Base-by-base conservation (phyloP, 768 basidiomycete genomes). In the Leccinum boreale region DNA sequence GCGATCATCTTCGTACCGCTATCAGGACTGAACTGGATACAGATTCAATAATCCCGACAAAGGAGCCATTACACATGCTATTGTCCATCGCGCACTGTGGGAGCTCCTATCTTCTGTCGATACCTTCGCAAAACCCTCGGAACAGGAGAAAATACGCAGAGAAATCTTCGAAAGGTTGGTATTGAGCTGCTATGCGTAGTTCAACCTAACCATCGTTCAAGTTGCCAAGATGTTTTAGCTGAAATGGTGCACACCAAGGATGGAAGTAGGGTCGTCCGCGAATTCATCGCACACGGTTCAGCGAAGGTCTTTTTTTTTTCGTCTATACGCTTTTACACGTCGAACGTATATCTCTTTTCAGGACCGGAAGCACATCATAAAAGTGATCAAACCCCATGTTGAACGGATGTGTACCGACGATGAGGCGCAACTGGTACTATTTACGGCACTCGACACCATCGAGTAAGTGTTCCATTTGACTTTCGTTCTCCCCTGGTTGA, bases 211-310 rank as follows among this genome's bases (percentile, higher is more conserved):
- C 0, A 15, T 47, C 31, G 21, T 39, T 31, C 60, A 29, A 92
- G 90, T 52, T 90, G 89, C 64, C 86, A 92, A 61, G 94, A 96
- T 44, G 80, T 88, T 19, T 77, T 96, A 7, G 87, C 94, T 0
- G 94, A 97, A 68, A 90, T 96, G 81, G 92, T 94, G 0, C 94
- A 98, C 66, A 98, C 94, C 15, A 92, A 85, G 67, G 91, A 96
- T 64, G 94, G 94, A 19, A 91, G 92, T 58, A 85, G 90, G 21
- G 86, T 83, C 26, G 93, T 90, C 3, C 85, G 94, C 45, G 87
- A 94, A 60, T 90, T 97, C 70, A 79, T 96, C 36, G 91, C 87
- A 0, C 79, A 81, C 46, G 92, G 92, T 5, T 84, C 81, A 12
- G 92, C 94, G 4, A 98, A 97, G 77, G 90, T 87, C 69, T 64